These are phyloP conservation scores for Kingdonia uniflora DNA, from an alignment of 164 flowering plant species.

Conservation along the genomic window DNA sequence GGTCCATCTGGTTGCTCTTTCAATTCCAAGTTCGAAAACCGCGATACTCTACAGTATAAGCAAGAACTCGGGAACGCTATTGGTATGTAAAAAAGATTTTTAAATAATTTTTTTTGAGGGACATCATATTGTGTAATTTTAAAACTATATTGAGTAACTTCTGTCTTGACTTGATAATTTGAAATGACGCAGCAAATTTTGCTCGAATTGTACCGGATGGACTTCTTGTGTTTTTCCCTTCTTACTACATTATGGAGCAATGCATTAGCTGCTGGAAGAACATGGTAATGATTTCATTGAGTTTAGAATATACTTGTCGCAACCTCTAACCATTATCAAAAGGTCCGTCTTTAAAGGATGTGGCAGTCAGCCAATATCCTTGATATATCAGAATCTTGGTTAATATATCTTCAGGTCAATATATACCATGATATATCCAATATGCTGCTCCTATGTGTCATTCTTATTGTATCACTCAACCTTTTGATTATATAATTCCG, in stretches of 20 bases:
- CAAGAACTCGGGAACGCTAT: conserved; percentile 94
- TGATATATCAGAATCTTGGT: no score
- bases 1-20: conserved; percentile 86
- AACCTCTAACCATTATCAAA: no score
- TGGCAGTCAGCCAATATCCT: no score
- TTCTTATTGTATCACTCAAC: no score
- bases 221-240: conserved; percentile 89
- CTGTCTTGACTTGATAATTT: conserved; percentile 8
- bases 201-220: conserved; percentile 98
- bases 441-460: no score
- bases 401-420: no score
- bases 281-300: conserved; percentile 29
- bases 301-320: neutral
- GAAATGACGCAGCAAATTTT: conserved; percentile 60
- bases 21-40: conserved; percentile 78
- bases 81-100: conserved; percentile 34
- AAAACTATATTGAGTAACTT: neutral
- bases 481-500: neutral
- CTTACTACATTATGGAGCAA: conserved; percentile 77
- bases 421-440: no score
- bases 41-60: conserved; percentile 77
- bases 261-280: conserved; percentile 82
- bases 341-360: no score
- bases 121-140: neutral
- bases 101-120: neutral